Percentiles rank a stretch among this genome's conserved stretches.
Conservation (phyloP, 805 yeast genomes). For the Yarrowia sp. region DNA sequence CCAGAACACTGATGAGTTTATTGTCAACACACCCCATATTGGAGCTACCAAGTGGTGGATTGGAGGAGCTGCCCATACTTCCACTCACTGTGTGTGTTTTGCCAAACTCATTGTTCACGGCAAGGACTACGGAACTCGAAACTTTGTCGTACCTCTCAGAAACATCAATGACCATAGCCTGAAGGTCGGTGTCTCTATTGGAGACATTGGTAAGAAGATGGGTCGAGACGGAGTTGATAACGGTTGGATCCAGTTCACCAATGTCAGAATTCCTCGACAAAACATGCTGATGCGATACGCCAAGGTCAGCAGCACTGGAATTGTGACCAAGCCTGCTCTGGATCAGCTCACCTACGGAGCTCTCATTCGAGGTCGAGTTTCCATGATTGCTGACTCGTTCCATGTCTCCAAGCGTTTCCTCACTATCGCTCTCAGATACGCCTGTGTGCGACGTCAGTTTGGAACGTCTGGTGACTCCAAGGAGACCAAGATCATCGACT, state of each 20-base stretch:
- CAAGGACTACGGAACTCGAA: conserved; percentile 86
- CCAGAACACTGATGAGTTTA: conserved; percentile 60
- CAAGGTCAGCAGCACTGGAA: conserved; percentile 63
- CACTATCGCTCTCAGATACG: conserved; percentile 86
- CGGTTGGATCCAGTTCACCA: conserved; percentile 91
- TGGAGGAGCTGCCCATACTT: conserved; percentile 96
- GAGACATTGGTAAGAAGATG: conserved; percentile 93
- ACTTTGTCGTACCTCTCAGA: conserved; percentile 88
- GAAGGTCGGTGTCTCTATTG: conserved; percentile 74
- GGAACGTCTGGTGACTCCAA: conserved; percentile 47
- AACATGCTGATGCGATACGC: conserved; percentile 79
- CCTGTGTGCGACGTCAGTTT: conserved; percentile 86
- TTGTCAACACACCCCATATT: conserved; percentile 79
- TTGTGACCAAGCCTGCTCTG: conserved; percentile 72
- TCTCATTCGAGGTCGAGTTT: conserved; percentile 79
- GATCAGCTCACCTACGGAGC: conserved; percentile 89
- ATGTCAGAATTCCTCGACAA: conserved; percentile 77
- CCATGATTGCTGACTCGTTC: conserved; percentile 83
- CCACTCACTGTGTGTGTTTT: conserved; percentile 77
- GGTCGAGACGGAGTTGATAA: conserved; percentile 94
- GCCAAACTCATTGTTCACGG: conserved; percentile 80
- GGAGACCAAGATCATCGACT: conserved; percentile 75
- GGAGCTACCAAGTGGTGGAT: conserved; percentile 99
- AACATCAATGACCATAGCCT: conserved; percentile 63
- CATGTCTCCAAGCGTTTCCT: conserved; percentile 73